Base-by-base conservation (phyloP, 2,329 filamentous ascomycete genomes). In the Colletotrichum filicis region DNA sequence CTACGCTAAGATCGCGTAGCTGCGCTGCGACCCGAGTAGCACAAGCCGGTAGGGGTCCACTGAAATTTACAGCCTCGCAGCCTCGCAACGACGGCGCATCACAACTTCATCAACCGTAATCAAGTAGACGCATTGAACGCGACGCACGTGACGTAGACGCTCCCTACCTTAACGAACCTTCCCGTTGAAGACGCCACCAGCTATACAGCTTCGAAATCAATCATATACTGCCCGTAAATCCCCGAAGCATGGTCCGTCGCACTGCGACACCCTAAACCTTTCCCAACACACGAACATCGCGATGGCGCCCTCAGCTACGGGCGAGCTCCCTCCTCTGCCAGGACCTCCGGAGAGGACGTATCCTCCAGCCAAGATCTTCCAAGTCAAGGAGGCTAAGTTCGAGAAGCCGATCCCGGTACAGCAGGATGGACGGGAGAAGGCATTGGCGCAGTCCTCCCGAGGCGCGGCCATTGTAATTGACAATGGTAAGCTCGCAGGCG, bases 391-490 rank as follows among this genome's bases (percentile, higher is more conserved):
- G 79, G 87, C 86, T 71, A 87, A 85, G 75, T 92, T 92, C 78
- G 89, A 91, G 74, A 87, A 87, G 73, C 87, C 83, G 68, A 83
- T 89, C 49, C 82, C 86, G 35, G 83, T 87, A 2, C 86, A 90
- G 77, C 84, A 87, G 9, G 92, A 96, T 78, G 94, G 93, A 60
- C 95, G 93, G 79, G 88, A 90, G 78, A 87, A 89, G 76, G 95
- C 94, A 73, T 87, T 89, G 63, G 84, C 89, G 69, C 81, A 80
- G 26, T 84, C 88, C 24, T 82, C 87, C 19, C 88, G 85, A 71
- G 85, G 86, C 58, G 93, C 92, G 64, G 94, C 95, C 63, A 98
- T 99, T 79, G 94, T 99, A 75, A 98, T 99, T 80, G 97, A 99
- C 85, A 98, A 98, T 93, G 97, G 95, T 97, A 85, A 74, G 83